Base-by-base conservation (phyloP, 768 basidiomycete genomes). In the Lactarius vividus region DNA sequence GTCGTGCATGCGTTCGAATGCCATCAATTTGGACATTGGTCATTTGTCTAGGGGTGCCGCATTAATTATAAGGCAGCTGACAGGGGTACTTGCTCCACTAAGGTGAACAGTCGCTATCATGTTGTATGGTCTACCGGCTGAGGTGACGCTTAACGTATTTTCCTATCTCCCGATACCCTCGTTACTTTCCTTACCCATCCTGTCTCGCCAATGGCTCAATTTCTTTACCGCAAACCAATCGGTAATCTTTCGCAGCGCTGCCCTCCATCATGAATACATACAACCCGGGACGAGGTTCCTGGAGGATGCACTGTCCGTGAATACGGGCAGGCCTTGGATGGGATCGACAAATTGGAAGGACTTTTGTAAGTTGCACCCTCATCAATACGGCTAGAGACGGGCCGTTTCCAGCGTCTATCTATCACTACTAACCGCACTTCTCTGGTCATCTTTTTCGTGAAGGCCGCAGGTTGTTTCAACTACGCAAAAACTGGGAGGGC, bases 401-500 rank as follows among this genome's bases (percentile, higher is more conserved):
- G 35, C 35, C 35, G 11, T 37, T 13, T 37, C 35, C 0, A 11
- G 35, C 11, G 11, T 37, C 35, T 37, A 7, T 11, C 15, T 40
- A 11, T 4, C 37, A 31, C 29, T 29, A 20, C 52, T 7, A 23
- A n/a, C 49, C 15, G 13, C 39, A 4, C 13, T 1, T 16, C 40
- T 2, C 53, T 65, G 60, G 64, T 61, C 49, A 39, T 61, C 52
- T n/a, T 37, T 18, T 44, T 35, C 67, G 10, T 40, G 20, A 61
- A 88, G 85, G 86, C 68, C 73, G 71, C 65, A 78, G 78, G 64
- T 81, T 82, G 46, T 69, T 78, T 44, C 75, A 76, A 49, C 78
- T 86, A 57, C 76, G 80, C 60, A 76, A 73, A 33, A 82, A 81
- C 53, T 91, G 89, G 89, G 69, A 75, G 2, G 89, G 85, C 8